phyloP scores from a whole-genome alignment of 1,284 basidiomycete species.

The Trametes sp. region DNA sequence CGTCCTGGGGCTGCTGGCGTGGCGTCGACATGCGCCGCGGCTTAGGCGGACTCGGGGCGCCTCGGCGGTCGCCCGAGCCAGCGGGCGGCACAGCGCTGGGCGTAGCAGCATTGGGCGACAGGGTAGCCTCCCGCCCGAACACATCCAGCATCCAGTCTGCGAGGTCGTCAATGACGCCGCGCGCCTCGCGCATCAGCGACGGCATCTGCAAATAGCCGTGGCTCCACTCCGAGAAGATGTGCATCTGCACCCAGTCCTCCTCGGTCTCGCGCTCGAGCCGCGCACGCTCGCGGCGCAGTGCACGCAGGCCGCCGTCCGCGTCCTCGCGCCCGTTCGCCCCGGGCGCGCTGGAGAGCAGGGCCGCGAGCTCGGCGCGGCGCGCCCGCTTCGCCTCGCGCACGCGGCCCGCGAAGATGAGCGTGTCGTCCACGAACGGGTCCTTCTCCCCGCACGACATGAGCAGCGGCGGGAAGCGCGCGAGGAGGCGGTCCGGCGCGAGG shows the following conservation, averaged over 20 bases:
- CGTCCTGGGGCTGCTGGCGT: constrained; percentile 2
- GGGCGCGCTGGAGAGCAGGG: constrained; percentile 58
- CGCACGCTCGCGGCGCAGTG: constrained; percentile 63
- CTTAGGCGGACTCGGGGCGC: constrained; percentile 12
- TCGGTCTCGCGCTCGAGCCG: constrained; percentile 75
- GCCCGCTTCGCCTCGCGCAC: constrained; percentile 91
- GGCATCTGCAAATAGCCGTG: constrained; percentile 97
- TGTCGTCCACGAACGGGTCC: constrained; percentile 97
- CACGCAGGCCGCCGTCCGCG: constrained; percentile 44
- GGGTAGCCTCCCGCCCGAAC: constrained; percentile 55
- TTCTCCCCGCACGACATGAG: constrained; percentile 95
- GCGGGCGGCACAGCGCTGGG: background rate
- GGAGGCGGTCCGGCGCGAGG: constrained; percentile 81
- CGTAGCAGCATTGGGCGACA: background rate
- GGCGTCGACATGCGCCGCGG: constrained; percentile 17
- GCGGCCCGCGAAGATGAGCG: constrained; percentile 93
- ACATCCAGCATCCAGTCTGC: constrained; percentile 92
- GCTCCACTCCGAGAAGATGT: constrained; percentile 90
- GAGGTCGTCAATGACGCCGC: constrained; percentile 84
- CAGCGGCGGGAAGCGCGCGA: constrained; percentile 93
- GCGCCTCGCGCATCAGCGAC: constrained; percentile 84
- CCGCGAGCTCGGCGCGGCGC: constrained; percentile 73
- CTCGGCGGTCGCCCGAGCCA: constrained; percentile 6
- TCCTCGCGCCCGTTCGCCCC: constrained; percentile 59
- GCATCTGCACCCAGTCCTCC: constrained; percentile 95